Conservation (phyloP, 2,329 filamentous ascomycete species). For the Pezicula carpinea region DNA sequence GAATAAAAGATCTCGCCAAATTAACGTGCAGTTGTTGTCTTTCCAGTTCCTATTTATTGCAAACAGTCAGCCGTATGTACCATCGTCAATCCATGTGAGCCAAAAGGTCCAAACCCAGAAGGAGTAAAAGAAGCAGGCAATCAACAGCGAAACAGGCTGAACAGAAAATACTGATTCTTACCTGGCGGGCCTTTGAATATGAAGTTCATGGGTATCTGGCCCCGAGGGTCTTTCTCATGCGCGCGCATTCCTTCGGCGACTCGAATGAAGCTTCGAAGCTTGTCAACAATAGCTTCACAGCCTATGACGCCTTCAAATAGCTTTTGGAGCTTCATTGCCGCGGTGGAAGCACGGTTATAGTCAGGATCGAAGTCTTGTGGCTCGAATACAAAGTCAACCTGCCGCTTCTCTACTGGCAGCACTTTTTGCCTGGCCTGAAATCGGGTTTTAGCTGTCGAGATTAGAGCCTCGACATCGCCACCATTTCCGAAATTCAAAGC, state of each 20-base stretch:
- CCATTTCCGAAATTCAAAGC: conserved; percentile 67
- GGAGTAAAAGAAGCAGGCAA: conserved; percentile 42
- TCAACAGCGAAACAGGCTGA: too few relatives aligned
- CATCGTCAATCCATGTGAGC: not conserved
- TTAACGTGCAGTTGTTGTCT: conserved; percentile 67
- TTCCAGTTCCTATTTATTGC: conserved; percentile 53
- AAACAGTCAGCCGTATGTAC: conserved; percentile 2
- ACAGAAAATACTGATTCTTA: conserved; percentile 31
- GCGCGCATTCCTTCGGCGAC: conserved; percentile 40
- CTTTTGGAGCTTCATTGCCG: conserved; percentile 35
- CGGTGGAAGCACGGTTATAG: conserved; percentile 38
- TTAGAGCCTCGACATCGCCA: conserved; percentile 68
- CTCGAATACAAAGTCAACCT: conserved; percentile 21
- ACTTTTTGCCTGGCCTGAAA: conserved; percentile 20
- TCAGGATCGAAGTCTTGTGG: conserved; percentile 48
- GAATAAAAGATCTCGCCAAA: conserved; percentile 75
- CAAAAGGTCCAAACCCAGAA: not conserved
- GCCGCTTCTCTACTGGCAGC: conserved; percentile 8
- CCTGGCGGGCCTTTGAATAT: conserved; percentile 52
- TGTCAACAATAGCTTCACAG: conserved; percentile 42
- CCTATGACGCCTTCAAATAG: conserved; percentile 49
- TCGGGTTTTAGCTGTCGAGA: conserved; percentile 43
- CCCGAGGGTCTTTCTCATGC: conserved; percentile 42
- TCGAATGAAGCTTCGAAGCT: conserved; percentile 44
- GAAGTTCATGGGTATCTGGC: conserved; percentile 52